These are phyloP conservation scores for Blastobotrys ciferrii DNA, from an alignment of 1,139 yeast genomes.

Conservation along the genomic window DNA sequence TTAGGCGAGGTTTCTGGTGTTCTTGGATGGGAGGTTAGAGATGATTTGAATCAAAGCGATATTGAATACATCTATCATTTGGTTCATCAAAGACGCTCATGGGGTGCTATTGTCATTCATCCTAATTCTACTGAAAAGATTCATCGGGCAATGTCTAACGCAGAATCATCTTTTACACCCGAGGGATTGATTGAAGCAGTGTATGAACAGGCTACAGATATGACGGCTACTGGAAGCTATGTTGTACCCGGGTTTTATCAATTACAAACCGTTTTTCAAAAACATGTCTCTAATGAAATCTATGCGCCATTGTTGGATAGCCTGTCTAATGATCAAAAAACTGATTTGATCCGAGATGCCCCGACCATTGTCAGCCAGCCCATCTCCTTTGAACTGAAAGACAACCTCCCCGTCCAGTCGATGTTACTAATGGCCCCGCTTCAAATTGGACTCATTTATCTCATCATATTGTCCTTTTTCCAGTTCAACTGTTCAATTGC, in stretches of 20 bases:
- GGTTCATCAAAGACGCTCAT: conserved; percentile 25
- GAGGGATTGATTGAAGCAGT: conserved; percentile 38
- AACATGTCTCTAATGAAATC: conserved; percentile 12
- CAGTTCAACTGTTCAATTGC: conserved; percentile 58
- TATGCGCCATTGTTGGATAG: conserved; percentile 20
- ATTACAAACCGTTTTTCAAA: conserved; percentile 31
- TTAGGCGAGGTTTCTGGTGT: conserved; percentile 23
- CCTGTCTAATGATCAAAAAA: conserved; percentile 11
- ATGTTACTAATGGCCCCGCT: conserved; percentile 20
- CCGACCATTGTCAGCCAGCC: conserved; percentile 19
- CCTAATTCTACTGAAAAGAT: conserved; percentile 28
- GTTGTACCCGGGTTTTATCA: conserved; percentile 42
- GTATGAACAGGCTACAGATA: conserved; percentile 58
- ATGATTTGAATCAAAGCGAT: conserved; percentile 24
- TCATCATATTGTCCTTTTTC: conserved; percentile 65
- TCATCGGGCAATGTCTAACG: conserved; percentile 19
- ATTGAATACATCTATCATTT: conserved; percentile 17
- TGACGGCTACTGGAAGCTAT: conserved; percentile 42
- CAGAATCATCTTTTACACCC: conserved; percentile 16
- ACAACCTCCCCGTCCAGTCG: conserved; percentile 14
- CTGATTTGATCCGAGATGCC: conserved; percentile 11
- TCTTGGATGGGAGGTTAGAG: conserved; percentile 35
- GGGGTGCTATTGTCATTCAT: conserved; percentile 28
- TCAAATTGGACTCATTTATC: conserved; percentile 63
- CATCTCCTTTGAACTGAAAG: conserved; percentile 14